Conservation (phyloP, 768 basidiomycete genomes). For the Rickenella mellea region DNA sequence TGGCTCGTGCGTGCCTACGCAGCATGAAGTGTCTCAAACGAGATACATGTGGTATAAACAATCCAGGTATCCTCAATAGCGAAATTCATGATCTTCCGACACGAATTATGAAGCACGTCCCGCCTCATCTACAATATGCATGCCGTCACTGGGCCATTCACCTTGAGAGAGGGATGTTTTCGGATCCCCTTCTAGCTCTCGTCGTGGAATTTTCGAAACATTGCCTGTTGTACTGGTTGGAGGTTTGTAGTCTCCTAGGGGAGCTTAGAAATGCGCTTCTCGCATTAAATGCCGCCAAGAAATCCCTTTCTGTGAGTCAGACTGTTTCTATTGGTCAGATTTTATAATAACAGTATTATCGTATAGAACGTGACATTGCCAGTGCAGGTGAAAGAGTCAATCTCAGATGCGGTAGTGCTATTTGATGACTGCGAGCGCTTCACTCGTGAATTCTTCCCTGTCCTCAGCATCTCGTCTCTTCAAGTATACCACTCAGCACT, state of each 20-base stretch:
- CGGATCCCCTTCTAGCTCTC: neutral
- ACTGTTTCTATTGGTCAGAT: too few relatives aligned
- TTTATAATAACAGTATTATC: too few relatives aligned
- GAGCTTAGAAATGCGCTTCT: constrained; percentile 1
- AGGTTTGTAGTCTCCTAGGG: too few relatives aligned
- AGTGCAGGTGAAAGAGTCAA: too few relatives aligned
- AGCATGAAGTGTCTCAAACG: neutral
- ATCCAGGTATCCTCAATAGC: too few relatives aligned
- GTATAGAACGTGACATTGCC: too few relatives aligned
- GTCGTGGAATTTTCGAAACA: constrained; percentile 8
- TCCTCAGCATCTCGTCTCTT: constrained; percentile 9
- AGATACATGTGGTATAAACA: constrained; percentile 5
- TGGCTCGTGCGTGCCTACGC: too few relatives aligned
- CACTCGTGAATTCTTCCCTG: constrained; percentile 5
- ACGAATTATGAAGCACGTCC: constrained; percentile 4
- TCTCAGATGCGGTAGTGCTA: too few relatives aligned
- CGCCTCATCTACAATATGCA: constrained; percentile 12
- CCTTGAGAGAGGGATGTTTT: too few relatives aligned
- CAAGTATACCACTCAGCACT: constrained; percentile 8
- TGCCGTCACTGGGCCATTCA: constrained; percentile 14
- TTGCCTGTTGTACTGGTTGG: constrained; percentile 15
- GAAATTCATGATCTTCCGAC: neutral
- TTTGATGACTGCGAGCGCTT: constrained; percentile 7
- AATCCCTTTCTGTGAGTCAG: neutral
- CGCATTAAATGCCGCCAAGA: neutral